Conservation (phyloP, 495 filamentous ascomycete species). For the Trichoderma erinaceum region DNA sequence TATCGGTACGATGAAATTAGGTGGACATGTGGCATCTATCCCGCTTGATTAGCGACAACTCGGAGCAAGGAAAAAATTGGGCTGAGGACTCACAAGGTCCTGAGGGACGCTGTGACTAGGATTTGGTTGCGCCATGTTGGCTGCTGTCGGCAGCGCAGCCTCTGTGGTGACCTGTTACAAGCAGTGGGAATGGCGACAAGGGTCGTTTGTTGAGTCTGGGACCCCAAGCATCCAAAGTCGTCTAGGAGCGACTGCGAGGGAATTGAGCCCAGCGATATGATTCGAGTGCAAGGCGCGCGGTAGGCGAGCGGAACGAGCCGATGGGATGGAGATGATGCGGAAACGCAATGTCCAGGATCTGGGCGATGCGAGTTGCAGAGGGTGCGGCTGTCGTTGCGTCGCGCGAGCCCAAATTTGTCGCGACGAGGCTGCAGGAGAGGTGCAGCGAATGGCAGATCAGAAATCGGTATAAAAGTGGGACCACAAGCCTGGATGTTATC, state of each 20-base stretch:
- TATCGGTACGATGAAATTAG: constrained; percentile 72
- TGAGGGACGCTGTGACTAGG: constrained; percentile 57
- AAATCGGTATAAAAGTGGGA: background rate
- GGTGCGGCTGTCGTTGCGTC: background rate
- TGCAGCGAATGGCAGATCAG: background rate
- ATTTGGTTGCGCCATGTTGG: constrained; percentile 31
- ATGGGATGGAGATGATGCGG: background rate
- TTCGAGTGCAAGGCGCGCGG: background rate
- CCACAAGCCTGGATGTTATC: background rate
- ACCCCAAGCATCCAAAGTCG: background rate
- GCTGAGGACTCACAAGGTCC: constrained; percentile 47
- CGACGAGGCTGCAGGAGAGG: constrained; percentile 15
- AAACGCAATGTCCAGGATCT: background rate
- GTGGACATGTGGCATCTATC: constrained; percentile 78
- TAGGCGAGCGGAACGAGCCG: background rate
- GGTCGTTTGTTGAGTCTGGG: background rate
- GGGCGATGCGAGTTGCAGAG: background rate
- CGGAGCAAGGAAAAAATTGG: background rate
- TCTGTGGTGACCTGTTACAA: background rate
- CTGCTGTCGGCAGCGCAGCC: background rate
- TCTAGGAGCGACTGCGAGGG: background rate
- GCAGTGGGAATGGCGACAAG: background rate
- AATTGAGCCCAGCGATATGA: background rate
- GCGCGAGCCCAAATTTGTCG: constrained; percentile 16
- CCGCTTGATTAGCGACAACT: constrained; percentile 15